Evolutionary conservation across 176 grass and related monocot genomes (phyloP), one percentile per base, ranked within the genome.

Genomic region (Oryza officinalis): DNA sequence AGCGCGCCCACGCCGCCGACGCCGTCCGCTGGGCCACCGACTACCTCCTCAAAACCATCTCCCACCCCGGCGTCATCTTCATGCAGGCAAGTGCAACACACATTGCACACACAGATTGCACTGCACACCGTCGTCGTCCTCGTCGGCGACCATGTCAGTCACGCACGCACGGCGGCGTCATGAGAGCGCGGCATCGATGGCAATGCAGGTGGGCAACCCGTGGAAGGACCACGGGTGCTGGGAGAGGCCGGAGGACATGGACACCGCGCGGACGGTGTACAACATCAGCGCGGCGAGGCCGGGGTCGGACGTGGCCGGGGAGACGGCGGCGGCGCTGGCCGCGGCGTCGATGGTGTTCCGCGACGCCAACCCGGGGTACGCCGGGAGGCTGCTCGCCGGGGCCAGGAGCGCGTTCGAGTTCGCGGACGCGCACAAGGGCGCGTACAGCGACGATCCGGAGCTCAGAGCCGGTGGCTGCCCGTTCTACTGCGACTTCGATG

Each of bases 201-300:
- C 54, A 69, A 9, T 80, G 74, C 79, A 97, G 95, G 95, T 98
- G 44, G 95, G 95, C 0, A 80, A 95, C 46, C 95, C 95, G 10
- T 86, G 81, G 82, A 86, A 87, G 59, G 95, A 98, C n/a, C 95
- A 98, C 61, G 77, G 33, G 14, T 98, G 92, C 84, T 95, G 95
- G 92, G 92, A 98, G 92, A 54, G 92, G 75, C 92, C 95, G 49
- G 95, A 97, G 84, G 95, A 97, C 86, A 97, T 97, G 95, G 95
- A 94, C 86, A 97, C 90, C 8, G 71, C 63, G 41, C 86, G 95
- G 54, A 97, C 90, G 50, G 92, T 97, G 90, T 97, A 94, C 90
- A 94, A 94, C 80, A 76, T 97, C 71, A 94, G 66, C 50, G 14
- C 86, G 23, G 87, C 85, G 4, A 25, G 88, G 30, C 92, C 95